Percentiles rank a stretch among this genome's conserved stretches.
Evolutionary conservation across 2,329 filamentous ascomycete species (phyloP).

Genomic region (Ascomycota sp.): DNA sequence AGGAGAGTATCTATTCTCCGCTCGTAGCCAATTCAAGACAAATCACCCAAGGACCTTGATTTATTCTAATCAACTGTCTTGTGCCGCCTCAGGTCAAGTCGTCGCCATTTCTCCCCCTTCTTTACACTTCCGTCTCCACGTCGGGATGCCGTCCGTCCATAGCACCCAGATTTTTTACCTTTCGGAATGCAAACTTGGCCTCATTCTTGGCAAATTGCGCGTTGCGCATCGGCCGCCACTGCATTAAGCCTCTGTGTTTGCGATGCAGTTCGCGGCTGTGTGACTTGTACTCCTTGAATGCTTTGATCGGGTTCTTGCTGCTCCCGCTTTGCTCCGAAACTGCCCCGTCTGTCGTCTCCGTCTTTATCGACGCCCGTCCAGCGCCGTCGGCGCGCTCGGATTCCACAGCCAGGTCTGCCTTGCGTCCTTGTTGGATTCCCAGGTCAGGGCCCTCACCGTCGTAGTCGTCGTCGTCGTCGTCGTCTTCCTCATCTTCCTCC

Average conservation of each 20-base stretch:
- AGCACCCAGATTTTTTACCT: constrained; percentile 53
- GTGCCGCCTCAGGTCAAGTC: too few relatives aligned
- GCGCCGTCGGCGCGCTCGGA: constrained; percentile 7
- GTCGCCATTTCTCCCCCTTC: too few relatives aligned
- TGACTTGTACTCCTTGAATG: constrained; percentile 39
- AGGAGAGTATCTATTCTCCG: too few relatives aligned
- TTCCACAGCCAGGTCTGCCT: constrained; percentile 8
- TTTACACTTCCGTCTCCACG: constrained; percentile 53
- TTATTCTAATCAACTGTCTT: too few relatives aligned
- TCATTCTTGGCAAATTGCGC: constrained; percentile 73
- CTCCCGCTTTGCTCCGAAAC: constrained; percentile 12
- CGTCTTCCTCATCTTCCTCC: constrained; percentile 11
- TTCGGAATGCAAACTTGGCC: constrained; percentile 52
- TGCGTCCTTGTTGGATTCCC: constrained; percentile 28
- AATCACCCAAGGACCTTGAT: too few relatives aligned
- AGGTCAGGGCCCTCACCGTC: constrained; percentile 23
- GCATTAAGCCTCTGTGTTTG: constrained; percentile 78
- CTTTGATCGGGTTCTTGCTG: constrained; percentile 30
- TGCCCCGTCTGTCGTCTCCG: constrained; percentile 11
- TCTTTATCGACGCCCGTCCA: constrained; percentile 18
- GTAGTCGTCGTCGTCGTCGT: constrained; percentile 12
- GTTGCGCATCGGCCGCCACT: constrained; percentile 81
- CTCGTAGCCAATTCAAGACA: too few relatives aligned
- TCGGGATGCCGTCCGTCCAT: constrained; percentile 67
- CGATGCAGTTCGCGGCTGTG: constrained; percentile 56